These are phyloP conservation scores for Sisymbrium irio DNA, from an alignment of 345 rosid species.

Conservation along the genomic window DNA sequence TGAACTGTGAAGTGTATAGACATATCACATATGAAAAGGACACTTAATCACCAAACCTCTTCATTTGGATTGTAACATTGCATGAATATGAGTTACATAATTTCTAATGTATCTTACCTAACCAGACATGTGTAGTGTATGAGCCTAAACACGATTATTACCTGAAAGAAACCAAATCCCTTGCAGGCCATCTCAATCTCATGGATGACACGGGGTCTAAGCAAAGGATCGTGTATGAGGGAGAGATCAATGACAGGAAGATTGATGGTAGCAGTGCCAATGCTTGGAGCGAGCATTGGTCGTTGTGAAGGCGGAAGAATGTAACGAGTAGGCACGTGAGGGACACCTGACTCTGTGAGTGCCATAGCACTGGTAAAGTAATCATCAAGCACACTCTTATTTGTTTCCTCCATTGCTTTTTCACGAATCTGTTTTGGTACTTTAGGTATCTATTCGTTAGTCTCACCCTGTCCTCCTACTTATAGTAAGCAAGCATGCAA, in stretches of 20 bases:
- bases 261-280: not conserved
- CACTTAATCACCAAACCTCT: not conserved
- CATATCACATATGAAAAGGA: not conserved
- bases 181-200: constrained; percentile 34
- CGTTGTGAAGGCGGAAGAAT: constrained; percentile 38
- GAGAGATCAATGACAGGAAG: constrained; percentile 36
- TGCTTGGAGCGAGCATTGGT: constrained; percentile 15
- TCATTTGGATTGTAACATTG: not conserved
- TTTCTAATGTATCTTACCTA: no score
- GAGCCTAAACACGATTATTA: not conserved
- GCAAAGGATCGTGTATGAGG: constrained; percentile 26
- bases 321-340: constrained; percentile 28
- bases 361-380: constrained; percentile 31
- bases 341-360: constrained; percentile 21
- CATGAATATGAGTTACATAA: not conserved
- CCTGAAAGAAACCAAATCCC: constrained; percentile 37
- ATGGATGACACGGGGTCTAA: constrained; percentile 21
- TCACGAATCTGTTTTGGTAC: not conserved
- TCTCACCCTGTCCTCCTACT: not conserved
- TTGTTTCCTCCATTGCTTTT: constrained; percentile 27
- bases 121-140: constrained; percentile 8
- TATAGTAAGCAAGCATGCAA: constrained; percentile 18
- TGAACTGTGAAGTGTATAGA: constrained; percentile 1
- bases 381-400: not conserved
- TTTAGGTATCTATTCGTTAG: not conserved